Conservation (phyloP, 352 stramenopile genomes). For the Phytophthora pluvialis region DNA sequence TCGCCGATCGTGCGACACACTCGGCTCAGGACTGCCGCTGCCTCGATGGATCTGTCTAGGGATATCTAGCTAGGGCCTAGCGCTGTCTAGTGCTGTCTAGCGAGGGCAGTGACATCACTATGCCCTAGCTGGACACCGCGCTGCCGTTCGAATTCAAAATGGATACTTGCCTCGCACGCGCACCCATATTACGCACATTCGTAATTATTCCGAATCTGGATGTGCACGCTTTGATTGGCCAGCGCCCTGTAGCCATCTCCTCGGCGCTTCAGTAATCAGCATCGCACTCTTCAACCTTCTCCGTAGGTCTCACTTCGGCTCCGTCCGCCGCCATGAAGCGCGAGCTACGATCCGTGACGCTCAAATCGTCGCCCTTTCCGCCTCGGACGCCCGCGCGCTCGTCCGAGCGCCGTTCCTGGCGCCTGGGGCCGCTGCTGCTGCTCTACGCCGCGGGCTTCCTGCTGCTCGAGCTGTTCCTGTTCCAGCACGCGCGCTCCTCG, state of each 20-base stretch:
- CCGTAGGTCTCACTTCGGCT: constrained; percentile 1
- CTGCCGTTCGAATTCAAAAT: neutral
- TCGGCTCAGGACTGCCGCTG: too few relatives aligned
- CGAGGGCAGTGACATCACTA: too few relatives aligned
- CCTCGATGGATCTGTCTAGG: too few relatives aligned
- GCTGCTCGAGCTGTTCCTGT: constrained; percentile 22
- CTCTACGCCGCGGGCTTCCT: constrained; percentile 27
- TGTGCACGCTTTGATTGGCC: constrained; percentile 31
- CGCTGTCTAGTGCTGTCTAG: too few relatives aligned
- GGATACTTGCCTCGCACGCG: neutral
- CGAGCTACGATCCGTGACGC: constrained; percentile 30
- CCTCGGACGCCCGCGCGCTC: neutral
- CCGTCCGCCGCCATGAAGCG: constrained; percentile 19
- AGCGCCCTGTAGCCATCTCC: constrained; percentile 12
- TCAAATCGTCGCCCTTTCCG: constrained; percentile 26
- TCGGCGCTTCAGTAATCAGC: constrained; percentile 1
- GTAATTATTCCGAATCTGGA: constrained; percentile 41
- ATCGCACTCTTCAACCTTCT: constrained; percentile 14
- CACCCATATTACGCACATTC: constrained; percentile 22
- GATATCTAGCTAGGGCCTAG: too few relatives aligned
- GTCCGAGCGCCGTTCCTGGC: constrained; percentile 1
- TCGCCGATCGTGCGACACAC: too few relatives aligned
- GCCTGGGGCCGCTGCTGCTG: constrained; percentile 25
- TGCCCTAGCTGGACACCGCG: too few relatives aligned
- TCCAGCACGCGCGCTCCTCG: constrained; percentile 15